Conservation (phyloP, 2,329 filamentous ascomycete species). For the Bipolaris victoriae region DNA sequence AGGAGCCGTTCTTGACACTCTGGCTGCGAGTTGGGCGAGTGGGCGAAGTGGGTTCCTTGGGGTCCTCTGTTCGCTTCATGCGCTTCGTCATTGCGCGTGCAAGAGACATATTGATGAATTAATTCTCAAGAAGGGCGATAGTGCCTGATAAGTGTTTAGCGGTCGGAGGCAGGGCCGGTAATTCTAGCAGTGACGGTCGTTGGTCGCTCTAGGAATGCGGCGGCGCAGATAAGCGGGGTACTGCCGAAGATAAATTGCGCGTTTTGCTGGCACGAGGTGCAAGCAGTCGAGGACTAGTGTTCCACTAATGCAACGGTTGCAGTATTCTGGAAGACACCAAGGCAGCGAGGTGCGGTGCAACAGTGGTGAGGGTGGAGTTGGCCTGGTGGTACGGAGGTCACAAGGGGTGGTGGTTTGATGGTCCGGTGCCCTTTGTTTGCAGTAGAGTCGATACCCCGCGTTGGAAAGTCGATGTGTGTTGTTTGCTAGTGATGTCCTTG, state of each 20-base stretch:
- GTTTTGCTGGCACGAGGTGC: constrained; percentile 28
- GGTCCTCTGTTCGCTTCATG: constrained; percentile 60
- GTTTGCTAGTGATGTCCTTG: constrained; percentile 16
- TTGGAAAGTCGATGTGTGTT: constrained; percentile 9
- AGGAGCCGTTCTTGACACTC: constrained; percentile 55
- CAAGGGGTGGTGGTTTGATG: constrained; percentile 21
- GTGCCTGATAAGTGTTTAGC: constrained; percentile 33
- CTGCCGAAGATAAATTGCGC: constrained; percentile 46
- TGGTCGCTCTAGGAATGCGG: constrained; percentile 33
- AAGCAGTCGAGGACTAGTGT: constrained; percentile 23
- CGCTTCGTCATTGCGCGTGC: constrained; percentile 75
- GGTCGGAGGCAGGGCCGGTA: constrained; percentile 39
- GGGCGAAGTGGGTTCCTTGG: constrained; percentile 37
- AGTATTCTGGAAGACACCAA: constrained; percentile 30
- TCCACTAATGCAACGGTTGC: constrained; percentile 26
- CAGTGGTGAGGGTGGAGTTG: constrained; percentile 1
- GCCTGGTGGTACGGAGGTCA: constrained; percentile 38
- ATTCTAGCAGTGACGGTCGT: constrained; percentile 31
- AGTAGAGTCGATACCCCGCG: constrained; percentile 4
- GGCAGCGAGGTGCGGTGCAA: constrained; percentile 13
- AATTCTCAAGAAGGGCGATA: constrained; percentile 35
- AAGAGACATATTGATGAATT: constrained; percentile 60
- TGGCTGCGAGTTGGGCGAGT: constrained; percentile 50
- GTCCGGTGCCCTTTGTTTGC: constrained; percentile 15
- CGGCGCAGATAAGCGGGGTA: constrained; percentile 43